A percentile compares a stretch with the other conserved stretches of the same genome.
phyloP scores from a whole-genome alignment of 805 yeast species.

The Torulaspora delbrueckii region DNA sequence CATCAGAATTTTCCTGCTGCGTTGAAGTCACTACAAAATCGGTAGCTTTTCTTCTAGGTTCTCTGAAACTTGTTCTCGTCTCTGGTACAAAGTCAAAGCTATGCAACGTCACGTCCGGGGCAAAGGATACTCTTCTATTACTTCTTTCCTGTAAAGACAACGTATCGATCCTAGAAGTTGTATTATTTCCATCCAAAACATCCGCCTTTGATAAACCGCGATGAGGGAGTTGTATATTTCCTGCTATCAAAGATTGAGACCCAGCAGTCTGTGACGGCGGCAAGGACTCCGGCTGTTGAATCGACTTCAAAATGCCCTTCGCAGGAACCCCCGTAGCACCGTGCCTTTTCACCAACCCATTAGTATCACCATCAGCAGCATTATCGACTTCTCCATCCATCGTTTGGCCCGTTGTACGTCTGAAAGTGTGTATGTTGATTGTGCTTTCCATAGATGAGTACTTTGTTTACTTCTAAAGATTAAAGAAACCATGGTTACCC shows the following conservation, averaged over 20 bases:
- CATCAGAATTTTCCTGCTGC: constrained; percentile 7
- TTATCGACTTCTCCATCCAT: not conserved
- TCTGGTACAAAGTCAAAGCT: constrained; percentile 43
- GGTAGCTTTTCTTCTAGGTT: constrained; percentile 21
- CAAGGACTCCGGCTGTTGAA: constrained; percentile 6
- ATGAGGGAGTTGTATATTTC: constrained; percentile 6
- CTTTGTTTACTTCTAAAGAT: not conserved
- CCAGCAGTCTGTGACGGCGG: constrained; percentile 2
- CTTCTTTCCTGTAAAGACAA: constrained; percentile 15
- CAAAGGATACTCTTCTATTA: constrained; percentile 64
- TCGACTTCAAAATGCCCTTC: constrained; percentile 13
- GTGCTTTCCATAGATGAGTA: not conserved
- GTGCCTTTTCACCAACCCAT: not conserved
- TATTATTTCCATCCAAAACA: constrained; percentile 25
- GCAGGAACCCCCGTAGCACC: constrained; percentile 1
- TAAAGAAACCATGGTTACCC: not conserved
- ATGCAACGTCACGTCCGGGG: constrained; percentile 67
- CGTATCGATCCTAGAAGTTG: constrained; percentile 29
- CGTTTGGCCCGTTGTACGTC: not conserved
- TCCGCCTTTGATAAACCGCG: constrained; percentile 11
- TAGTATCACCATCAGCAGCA: not conserved
- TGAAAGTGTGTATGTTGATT: not conserved
- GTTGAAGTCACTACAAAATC: constrained; percentile 12
- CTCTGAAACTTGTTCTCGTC: constrained; percentile 10
- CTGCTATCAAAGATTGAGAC: not conserved